Evolutionary conservation across 2,329 filamentous ascomycete genomes (phyloP), one percentile per base, ranked within the genome.

Genomic region (Aspergillus glaucus): DNA sequence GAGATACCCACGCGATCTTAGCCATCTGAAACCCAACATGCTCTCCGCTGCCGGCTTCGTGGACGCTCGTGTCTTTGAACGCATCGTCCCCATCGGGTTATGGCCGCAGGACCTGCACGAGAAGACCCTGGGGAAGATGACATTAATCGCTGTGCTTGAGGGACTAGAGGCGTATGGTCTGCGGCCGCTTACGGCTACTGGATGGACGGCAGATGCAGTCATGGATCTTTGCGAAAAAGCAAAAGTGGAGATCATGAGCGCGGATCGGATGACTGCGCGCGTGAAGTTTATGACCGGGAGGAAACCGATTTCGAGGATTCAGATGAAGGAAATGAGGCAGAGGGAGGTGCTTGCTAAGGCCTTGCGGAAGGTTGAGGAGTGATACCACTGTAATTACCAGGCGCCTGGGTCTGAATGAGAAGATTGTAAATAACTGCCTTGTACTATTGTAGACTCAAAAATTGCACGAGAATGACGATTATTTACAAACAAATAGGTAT

Each of bases 41-140:
- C 63, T 78, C 4, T 61, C 63, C 37, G 65, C 66, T 24, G 72
- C 70, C 0, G 75, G 75, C 1, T 75, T 78, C 51, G 67, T 63
- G 14, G 67, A 75, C 32, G 62, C 75, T 4, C 59, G 62, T 19
- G 66, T 67, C 1, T 66, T 66, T 2, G 68, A 72, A 43, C 58
- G 66, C 39, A 63, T 61, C 3, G 55, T 72, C 6, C 69, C 69
- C 5, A 56, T 73, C 14, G 68, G 69, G 1, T 55, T 64, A 6
- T 71, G 69, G 68, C 62, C 66, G 8, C 49, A 62, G 0, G 64
- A 70, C 41, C 54, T 62, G 4, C 57, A 49, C 5, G 61, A 65
- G 43, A 64, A 64, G 30, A 64, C 65, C 1, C 51, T 72, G 19
- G 70, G 70, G 6, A 73, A 73, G 48, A 71, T 73, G 69, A 62